These are phyloP conservation scores for Jackrogersella multiformis DNA, from an alignment of 495 filamentous ascomycete species.

Conservation along the genomic window DNA sequence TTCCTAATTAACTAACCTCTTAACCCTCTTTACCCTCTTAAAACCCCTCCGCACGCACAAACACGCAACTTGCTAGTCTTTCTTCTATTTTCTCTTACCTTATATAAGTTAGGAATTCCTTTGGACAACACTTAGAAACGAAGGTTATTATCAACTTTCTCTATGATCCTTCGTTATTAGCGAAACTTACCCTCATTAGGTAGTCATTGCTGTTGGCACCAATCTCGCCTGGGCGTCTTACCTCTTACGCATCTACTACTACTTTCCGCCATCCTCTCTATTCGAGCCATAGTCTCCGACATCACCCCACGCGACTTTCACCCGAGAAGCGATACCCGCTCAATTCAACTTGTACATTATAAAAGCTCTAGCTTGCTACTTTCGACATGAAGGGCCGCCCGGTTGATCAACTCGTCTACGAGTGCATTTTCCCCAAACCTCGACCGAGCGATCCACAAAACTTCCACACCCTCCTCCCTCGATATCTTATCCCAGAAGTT, in stretches of 20 bases:
- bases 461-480: slow-evolving; percentile 62
- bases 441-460: slow-evolving; percentile 60
- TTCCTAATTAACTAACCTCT: neutral
- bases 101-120: neutral
- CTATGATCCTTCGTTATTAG: neutral
- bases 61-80: slow-evolving; percentile 8
- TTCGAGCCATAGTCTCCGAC: neutral
- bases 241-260: neutral
- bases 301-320: slow-evolving; percentile 4
- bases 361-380: neutral
- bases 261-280: slow-evolving; percentile 24
- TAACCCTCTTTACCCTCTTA: slow-evolving; percentile 7
- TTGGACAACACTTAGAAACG: neutral
- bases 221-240: neutral
- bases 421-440: slow-evolving; percentile 63
- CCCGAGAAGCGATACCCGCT: neutral
- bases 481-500: slow-evolving; percentile 85
- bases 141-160: neutral
- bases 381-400: slow-evolving; percentile 63
- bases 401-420: slow-evolving; percentile 64
- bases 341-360: slow-evolving; percentile 2
- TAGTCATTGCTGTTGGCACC: neutral
- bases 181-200: slow-evolving; percentile 16
- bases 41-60: too few relatives aligned
- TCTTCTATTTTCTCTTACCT: neutral